Evolutionary conservation across 2,329 filamentous ascomycete species (phyloP), one percentile per base, ranked within the genome.

Genomic region (Aspergillus phoenicis): DNA sequence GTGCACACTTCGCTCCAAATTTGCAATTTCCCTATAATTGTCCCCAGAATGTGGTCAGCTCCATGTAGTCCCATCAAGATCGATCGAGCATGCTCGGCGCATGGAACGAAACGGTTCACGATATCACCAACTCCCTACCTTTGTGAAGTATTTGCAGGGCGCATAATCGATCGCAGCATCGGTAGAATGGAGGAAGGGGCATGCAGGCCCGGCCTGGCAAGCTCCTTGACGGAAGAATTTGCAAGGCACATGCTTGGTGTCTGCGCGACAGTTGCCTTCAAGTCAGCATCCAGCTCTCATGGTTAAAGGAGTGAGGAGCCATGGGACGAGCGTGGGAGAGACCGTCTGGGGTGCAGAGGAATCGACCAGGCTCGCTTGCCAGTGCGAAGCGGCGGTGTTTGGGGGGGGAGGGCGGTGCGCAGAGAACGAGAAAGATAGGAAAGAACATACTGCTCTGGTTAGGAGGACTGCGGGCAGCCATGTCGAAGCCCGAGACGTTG

Each of bases 171-270:
- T 86, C 43, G 93, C 87, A 30, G 88, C 85, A 74, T 95, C 91
- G 66, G 95, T 88, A 66, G 96, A 94, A 80, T 99, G 95, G 71
- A 93, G 91, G 80, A 98, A 99, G 43, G 95, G 95, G 81, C 95
- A 99, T 67, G 93, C 92, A 76, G 91, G 91, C 70, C 95, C 95
- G 60, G 95, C 95, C 84, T 98, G 94, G 78, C 95, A 99, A 71
- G 92, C 89, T 76, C 94, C 93, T 81, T 97, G 92, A 57, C 93
- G 89, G 80, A 95, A 99, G 89, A 99, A 99, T 84, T 98, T 98
- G 90, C 95, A 99, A 41, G 95, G 95, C 48, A 99, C 95, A 81
- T 98, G 95, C 64, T 93, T 90, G 17, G 95, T 97, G 78, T 97
- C 94, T 97, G 64, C 53, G 53, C 28, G 6, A 53, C 20, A 41